Base-by-base conservation (phyloP, 352 stramenopile genomes). In the Lagenidium giganteum region DNA sequence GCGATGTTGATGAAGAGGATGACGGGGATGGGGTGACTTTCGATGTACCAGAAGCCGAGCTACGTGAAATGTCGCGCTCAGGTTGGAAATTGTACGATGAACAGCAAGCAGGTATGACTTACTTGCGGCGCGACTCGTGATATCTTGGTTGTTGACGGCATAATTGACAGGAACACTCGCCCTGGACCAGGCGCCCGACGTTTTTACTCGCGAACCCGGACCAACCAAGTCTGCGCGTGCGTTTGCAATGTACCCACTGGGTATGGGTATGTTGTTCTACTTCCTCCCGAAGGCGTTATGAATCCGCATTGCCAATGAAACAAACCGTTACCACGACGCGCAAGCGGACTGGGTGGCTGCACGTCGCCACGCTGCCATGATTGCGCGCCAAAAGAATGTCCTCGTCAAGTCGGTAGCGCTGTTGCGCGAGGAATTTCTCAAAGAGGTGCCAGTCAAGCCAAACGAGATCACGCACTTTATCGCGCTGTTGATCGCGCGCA, bases 231-330 rank as follows among this genome's bases (percentile, higher is more conserved):
- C 50, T 21, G 50, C 41, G 12, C 35, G 29, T 13, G 38, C 51
- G 0, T 58, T 45, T 9, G 47, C 43, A 1, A 39, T 53, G 14
- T 54, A 30, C 11, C 39, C 39, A 1, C 21, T 57, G 1, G 34
- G 42, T 0, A 21, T 62, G 44, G 34, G 42, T 0, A 21, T 62
- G 44, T 59, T 59, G 17, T 61, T 67, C 34, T 59, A 45, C 14
- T 55, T 64, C 18, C 27, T 58, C 5, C 43, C 54, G 2, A 58
- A 58, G 31, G n/a, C 25, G 12, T 2, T 59, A 5, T 59, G 52
- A 48, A 40, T 31, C 8, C 5, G n/a, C 3, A 51, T 67, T 6
- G 52, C 43, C 1, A 20, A 56, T 0, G 38, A 57, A 39, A 45
- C 52, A 3, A 58, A 57, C 21, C 17, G 23, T 0, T 64, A 42